phyloP scores from a whole-genome alignment of 2,329 filamentous ascomycete genomes.

The Ceratocystiopsis minuta region DNA sequence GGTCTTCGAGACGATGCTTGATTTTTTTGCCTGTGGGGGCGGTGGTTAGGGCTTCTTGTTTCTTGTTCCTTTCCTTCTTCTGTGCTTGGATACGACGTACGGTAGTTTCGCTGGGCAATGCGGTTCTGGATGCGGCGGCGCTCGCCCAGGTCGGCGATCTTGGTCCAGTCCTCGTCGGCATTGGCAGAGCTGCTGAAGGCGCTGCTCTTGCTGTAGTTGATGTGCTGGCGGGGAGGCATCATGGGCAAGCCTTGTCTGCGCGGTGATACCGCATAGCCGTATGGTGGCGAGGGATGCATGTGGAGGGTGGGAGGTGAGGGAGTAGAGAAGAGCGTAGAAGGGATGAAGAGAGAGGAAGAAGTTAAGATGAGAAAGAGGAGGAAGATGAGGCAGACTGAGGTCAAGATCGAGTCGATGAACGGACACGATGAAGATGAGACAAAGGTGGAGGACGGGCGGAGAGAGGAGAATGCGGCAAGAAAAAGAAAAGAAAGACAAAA shows the following conservation, averaged over 20 bases:
- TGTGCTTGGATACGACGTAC: too few species aligned
- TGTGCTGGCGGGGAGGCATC: slow-evolving; percentile 43
- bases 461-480: too few species aligned
- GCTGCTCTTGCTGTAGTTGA: slow-evolving; percentile 66
- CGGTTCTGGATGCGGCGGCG: slow-evolving; percentile 89
- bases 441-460: not conserved
- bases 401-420: too few species aligned
- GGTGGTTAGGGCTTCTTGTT: too few species aligned
- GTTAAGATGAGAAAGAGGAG: not conserved
- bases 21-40: slow-evolving; percentile 95
- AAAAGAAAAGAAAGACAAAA: too few species aligned
- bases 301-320: not conserved
- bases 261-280: slow-evolving; percentile 20
- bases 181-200: slow-evolving; percentile 90
- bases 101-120: slow-evolving; percentile 94
- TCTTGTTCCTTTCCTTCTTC: too few species aligned
- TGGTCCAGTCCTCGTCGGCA: slow-evolving; percentile 96
- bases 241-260: slow-evolving; percentile 6
- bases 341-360: not conserved
- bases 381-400: too few species aligned
- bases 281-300: slow-evolving; percentile 15
- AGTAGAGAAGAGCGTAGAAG: not conserved
- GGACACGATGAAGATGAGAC: too few species aligned
- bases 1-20: slow-evolving; percentile 72
- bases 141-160: slow-evolving; percentile 93